Evolutionary conservation across 2,329 filamentous ascomycete genomes (phyloP).

Genomic region (Fusarium humuli): DNA sequence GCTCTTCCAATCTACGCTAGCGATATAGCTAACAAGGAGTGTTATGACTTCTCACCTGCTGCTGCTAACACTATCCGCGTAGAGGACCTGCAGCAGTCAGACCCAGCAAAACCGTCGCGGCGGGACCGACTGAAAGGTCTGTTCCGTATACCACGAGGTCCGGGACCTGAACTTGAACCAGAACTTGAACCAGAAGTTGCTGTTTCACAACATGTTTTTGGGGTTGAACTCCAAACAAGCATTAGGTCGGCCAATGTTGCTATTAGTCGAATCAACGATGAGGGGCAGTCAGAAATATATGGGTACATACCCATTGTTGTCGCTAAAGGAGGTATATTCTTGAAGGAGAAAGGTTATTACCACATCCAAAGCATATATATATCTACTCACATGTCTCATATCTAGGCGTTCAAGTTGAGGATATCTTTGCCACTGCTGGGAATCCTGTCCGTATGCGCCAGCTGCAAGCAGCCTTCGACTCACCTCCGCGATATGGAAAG

Average conservation of each 20-base stretch:
- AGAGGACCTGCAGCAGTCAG: neutral
- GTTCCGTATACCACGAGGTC: neutral
- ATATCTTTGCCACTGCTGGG: neutral
- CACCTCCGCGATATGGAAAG: neutral
- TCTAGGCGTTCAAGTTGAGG: neutral
- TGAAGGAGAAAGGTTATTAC: neutral
- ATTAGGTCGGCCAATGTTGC: neutral
- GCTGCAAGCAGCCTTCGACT: neutral
- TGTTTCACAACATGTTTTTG: neutral
- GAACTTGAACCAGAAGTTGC: neutral
- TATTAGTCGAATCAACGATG: neutral
- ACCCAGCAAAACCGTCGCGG: neutral
- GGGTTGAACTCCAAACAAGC: neutral
- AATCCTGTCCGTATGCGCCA: neutral
- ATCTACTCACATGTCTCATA: neutral
- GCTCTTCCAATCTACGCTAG: constrained; percentile 15
- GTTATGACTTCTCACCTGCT: neutral
- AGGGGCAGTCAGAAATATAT: neutral
- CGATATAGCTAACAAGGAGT: constrained; percentile 15
- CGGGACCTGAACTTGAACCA: neutral
- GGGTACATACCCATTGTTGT: neutral
- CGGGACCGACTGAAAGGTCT: neutral
- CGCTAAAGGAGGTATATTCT: neutral
- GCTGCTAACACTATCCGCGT: neutral
- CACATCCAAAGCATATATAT: neutral